Evolutionary conservation across 2,329 filamentous ascomycete species (phyloP), one percentile per base, ranked within the genome.

Genomic region (Penicillium verrucosum): DNA sequence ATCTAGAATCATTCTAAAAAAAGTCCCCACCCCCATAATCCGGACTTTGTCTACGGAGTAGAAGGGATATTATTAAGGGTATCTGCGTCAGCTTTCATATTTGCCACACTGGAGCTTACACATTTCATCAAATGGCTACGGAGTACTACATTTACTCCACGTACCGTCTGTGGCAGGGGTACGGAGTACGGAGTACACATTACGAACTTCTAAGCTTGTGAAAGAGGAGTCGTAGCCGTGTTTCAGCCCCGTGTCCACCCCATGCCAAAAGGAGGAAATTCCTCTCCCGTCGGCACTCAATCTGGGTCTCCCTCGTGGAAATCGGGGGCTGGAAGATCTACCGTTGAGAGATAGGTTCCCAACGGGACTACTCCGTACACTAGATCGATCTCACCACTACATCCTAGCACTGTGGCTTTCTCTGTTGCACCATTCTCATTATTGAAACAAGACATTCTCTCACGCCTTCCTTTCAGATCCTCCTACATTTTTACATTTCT

Each of bases 271-370:
- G 42, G 36, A 52, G 42, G 23, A 52, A 43, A 14, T 23, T 36
- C 34, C n/a, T 46, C 36, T 51, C 27, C 45, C 48, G 41, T 46
- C 21, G 48, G 18, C 21, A 27, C 32, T 45, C 4, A 52, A 46
- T 52, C 48, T 45, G 55, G 36, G 45, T 48, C 43, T 57, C 32
- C 56, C 45, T 51, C 54, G 57, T 64, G 49, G 58, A 53, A 56
- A 65, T 65, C 62, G 60, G 59, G 47, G 54, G 46, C 62, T 55
- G 59, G 53, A 23, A 12, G 63, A 63, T 65, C 63, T 57, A 60
- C 61, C 62, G 57, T 64, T 64, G 11, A 55, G 51, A 62, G 62
- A 59, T 51, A 51, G 34, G 32, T 52, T 56, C 32, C 21, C 21
- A 56, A 56, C 36, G n/a, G 16, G 27, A 30, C 27, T 18, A 21